These are phyloP conservation scores for Populus hybrid DNA, from an alignment of 441 rosid species.

Conservation along the genomic window DNA sequence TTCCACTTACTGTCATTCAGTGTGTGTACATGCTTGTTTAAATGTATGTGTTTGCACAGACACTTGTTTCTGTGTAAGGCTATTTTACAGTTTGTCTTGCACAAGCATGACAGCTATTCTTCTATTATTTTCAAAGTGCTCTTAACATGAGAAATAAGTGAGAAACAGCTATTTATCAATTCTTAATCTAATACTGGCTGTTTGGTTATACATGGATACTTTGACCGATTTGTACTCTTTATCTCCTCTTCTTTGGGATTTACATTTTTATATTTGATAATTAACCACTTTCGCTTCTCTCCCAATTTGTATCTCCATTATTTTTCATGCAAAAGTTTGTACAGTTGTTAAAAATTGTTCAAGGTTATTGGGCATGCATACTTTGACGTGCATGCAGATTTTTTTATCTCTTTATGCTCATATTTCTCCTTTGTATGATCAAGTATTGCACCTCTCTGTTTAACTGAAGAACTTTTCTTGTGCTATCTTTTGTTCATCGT, in stretches of 20 bases:
- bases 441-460: background rate
- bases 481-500: background rate
- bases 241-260: background rate
- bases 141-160: background rate
- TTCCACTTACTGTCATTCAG: background rate
- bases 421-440: background rate
- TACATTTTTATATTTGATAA: background rate
- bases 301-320: background rate
- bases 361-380: background rate
- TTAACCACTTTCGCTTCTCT: background rate
- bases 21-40: no score
- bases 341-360: background rate
- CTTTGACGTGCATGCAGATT: background rate
- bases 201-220: background rate
- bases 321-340: background rate
- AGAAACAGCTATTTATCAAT: background rate
- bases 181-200: background rate
- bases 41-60: background rate
- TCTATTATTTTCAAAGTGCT: background rate
- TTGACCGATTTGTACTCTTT: background rate
- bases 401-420: background rate
- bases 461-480: background rate
- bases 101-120: background rate
- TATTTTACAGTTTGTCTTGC: background rate
- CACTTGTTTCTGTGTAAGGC: background rate